These are phyloP conservation scores for Trametes sanguinea DNA, from an alignment of 768 basidiomycete genomes.

Conservation along the genomic window DNA sequence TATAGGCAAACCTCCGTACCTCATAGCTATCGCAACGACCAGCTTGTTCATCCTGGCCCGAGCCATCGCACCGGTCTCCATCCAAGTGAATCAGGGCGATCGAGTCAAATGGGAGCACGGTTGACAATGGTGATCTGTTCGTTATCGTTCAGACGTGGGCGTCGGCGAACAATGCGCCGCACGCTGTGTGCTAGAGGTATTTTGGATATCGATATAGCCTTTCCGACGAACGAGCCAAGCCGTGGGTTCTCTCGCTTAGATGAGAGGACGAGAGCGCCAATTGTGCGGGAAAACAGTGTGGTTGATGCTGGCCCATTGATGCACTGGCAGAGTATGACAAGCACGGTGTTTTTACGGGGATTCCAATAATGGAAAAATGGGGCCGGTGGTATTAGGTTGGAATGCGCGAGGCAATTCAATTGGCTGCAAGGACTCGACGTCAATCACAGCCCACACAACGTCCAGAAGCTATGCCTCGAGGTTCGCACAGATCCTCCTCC, in stretches of 20 bases:
- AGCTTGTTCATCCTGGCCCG: not conserved
- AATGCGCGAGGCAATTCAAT: constrained; percentile 10
- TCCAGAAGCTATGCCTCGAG: constrained; percentile 22
- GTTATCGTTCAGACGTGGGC: not conserved
- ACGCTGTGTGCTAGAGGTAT: not conserved
- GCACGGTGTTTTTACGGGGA: not conserved
- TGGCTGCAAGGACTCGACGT: constrained; percentile 12
- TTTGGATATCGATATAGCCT: constrained; percentile 1
- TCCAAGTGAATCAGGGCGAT: constrained; percentile 12
- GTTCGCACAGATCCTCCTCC: constrained; percentile 5
- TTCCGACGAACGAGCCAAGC: not conserved
- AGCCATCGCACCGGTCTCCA: constrained; percentile 8
- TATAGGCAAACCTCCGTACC: constrained; percentile 5
- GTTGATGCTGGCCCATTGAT: not conserved
- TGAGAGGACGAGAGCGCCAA: not conserved
- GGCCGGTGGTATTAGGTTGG: not conserved
- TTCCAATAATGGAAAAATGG: constrained; percentile 4
- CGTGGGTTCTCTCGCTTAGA: constrained; percentile 1
- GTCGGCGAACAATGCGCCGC: not conserved
- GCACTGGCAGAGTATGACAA: not conserved
- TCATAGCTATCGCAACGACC: constrained; percentile 4
- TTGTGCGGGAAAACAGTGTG: constrained; percentile 2
- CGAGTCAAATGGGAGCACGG: not conserved
- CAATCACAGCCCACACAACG: constrained; percentile 18
- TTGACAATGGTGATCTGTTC: not conserved